phyloP scores from a whole-genome alignment of 345 rosid genomes.

The Schrenkiella parvula region DNA sequence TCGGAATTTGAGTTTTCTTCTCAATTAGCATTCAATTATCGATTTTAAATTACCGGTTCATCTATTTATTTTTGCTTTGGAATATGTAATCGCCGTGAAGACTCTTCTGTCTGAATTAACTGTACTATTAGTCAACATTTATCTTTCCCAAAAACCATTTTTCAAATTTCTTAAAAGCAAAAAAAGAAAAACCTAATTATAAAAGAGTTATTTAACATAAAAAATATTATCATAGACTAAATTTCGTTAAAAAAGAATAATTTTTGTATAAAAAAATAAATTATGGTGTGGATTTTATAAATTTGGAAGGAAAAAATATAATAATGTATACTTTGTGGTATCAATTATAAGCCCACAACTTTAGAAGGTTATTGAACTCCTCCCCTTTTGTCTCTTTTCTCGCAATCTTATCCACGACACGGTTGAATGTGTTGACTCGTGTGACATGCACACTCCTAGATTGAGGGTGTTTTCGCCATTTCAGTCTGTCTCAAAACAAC shows the following conservation, averaged over 20 bases:
- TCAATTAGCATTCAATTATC: slow-evolving; percentile 1
- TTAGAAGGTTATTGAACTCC: background rate
- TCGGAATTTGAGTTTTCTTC: background rate
- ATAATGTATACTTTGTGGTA: background rate
- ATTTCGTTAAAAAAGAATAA: background rate
- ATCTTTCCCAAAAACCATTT: background rate
- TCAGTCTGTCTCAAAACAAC: background rate
- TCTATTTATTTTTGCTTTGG: slow-evolving; percentile 8
- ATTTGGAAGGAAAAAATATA: background rate
- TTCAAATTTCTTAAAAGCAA: too few relatives aligned
- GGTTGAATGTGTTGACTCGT: too few relatives aligned
- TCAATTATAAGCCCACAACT: background rate
- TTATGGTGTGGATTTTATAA: background rate
- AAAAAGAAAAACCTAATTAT: too few relatives aligned
- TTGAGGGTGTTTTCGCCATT: background rate
- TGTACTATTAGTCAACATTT: slow-evolving; percentile 8
- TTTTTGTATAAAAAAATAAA: too few relatives aligned
- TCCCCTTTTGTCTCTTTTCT: background rate
- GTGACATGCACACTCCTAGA: background rate
- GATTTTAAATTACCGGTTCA: background rate
- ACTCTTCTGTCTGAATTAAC: slow-evolving; percentile 14
- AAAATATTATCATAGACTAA: background rate
- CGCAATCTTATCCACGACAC: background rate
- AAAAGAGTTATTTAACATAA: background rate
- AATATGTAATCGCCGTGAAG: slow-evolving; percentile 11